Base-by-base conservation (phyloP, 2,329 filamentous ascomycete genomes). In the Fusarium sp. region DNA sequence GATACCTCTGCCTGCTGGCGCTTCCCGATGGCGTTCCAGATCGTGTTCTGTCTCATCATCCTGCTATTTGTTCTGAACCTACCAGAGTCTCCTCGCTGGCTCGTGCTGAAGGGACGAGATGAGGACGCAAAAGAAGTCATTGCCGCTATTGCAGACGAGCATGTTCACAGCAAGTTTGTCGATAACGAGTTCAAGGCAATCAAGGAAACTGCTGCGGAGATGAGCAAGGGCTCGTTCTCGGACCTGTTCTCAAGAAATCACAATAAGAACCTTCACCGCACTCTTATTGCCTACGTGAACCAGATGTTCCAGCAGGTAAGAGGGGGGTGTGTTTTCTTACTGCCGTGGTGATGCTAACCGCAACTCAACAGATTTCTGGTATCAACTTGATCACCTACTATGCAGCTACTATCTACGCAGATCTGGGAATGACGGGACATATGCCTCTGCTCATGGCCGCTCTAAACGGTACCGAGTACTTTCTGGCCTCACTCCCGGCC, bases 161-260 rank as follows among this genome's bases (percentile, higher is more conserved):
- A 83, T 7, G 68, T 71, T 3, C 81, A 84, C 45, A 82, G 84
- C n/a, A 82, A 83, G 2, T 86, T 80, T 70, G 83, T 90, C 39
- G 73, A 84, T 14, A 74, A 77, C 13, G 85, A 88, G 68, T 86
- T 83, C 70, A 76, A 78, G 39, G 82, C 86, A 57, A 89, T 89
- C 70, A 83, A 83, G 62, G 83, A 88, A 49, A 85, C 89, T 1
- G 87, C 90, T n/a, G 75, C 86, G n/a, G 89, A 93, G 70, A 78
- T 80, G 48, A 87, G 86, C 27, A 87, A 89, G 49, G 80, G 84
- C 4, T 83, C 80, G 3, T 88, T 83, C 79, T 70, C 69, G 2
- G 79, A 86, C 49, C 81, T 88, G 73, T 87, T 88, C 67, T 81
- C 77, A 11, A 79, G 84, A 8, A 80, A 82, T 23, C 73, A 82